phyloP scores from a whole-genome alignment of 225 moss, liverwort and hornwort genomes.

The Anthoceros angustus region DNA sequence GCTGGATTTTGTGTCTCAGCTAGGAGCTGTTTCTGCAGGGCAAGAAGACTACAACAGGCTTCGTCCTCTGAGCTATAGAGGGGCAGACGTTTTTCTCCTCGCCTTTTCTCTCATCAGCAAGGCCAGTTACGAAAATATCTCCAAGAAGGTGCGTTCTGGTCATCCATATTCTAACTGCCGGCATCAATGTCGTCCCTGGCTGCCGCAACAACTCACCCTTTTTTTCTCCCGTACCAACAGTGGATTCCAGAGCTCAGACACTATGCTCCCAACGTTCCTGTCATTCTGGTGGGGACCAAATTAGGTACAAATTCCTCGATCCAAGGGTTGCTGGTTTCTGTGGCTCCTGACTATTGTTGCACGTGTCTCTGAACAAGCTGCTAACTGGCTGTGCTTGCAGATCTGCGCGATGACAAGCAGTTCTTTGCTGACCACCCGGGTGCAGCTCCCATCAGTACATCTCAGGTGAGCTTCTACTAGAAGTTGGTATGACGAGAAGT shows the following conservation, averaged over 20 bases:
- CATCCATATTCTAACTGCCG: not conserved
- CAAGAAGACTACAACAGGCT: constrained; percentile 99
- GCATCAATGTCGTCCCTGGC: not conserved
- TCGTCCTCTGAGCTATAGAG: constrained; percentile 94
- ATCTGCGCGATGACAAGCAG: constrained; percentile 99
- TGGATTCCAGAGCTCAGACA: constrained; percentile 99
- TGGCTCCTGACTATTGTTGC: not conserved
- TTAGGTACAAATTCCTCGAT: constrained; percentile 33
- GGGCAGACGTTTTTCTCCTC: constrained; percentile 91
- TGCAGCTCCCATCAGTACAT: constrained; percentile 79
- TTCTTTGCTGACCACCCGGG: constrained; percentile 94
- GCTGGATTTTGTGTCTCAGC: not conserved
- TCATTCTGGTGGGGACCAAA: constrained; percentile 97
- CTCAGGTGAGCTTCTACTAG: constrained; percentile 32
- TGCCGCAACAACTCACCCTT: not conserved
- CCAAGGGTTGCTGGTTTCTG: not conserved
- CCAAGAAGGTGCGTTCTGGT: constrained; percentile 59
- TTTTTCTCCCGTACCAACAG: constrained; percentile 21
- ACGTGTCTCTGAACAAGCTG: not conserved
- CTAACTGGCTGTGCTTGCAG: constrained; percentile 16
- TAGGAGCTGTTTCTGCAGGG: constrained; percentile 32
- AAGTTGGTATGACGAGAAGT: not conserved
- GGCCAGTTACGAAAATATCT: constrained; percentile 88
- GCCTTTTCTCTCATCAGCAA: constrained; percentile 95
- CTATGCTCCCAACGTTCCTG: constrained; percentile 91